Evolutionary conservation across 176 grass and related monocot species (phyloP).

Genomic region (Aegilops tauschii): DNA sequence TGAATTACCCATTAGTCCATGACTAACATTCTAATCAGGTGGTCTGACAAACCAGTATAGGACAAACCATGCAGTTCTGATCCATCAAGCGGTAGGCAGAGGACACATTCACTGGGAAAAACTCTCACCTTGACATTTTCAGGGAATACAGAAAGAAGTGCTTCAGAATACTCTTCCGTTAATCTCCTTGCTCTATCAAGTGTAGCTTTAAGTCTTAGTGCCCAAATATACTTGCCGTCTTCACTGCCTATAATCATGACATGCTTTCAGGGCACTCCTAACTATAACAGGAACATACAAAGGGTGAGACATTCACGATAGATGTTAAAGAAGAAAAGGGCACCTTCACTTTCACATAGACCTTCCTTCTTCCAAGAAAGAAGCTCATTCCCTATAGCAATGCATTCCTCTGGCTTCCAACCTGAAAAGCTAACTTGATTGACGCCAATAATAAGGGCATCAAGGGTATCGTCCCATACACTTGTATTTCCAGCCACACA

Average conservation of each 20-base stretch:
- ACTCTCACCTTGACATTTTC: slow-evolving; percentile 74
- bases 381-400: slow-evolving; percentile 81
- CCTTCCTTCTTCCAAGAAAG: slow-evolving; percentile 77
- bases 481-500: slow-evolving; percentile 51
- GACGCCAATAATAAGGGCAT: slow-evolving; percentile 74
- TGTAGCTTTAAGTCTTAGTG: slow-evolving; percentile 86
- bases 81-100: neutral
- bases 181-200: slow-evolving; percentile 91
- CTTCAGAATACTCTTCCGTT: slow-evolving; percentile 93
- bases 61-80: neutral
- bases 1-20: neutral
- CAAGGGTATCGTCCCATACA: slow-evolving; percentile 65
- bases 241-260: slow-evolving; percentile 59
- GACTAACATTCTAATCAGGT: slow-evolving; percentile 8
- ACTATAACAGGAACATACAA: neutral
- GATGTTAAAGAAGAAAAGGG: slow-evolving; percentile 16
- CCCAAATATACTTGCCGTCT: slow-evolving; percentile 88
- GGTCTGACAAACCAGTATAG: neutral
- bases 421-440: slow-evolving; percentile 79
- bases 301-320: neutral
- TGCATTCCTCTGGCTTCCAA: slow-evolving; percentile 81
- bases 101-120: neutral
- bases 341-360: slow-evolving; percentile 83
- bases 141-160: slow-evolving; percentile 87
- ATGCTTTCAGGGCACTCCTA: slow-evolving; percentile 13